phyloP scores from a whole-genome alignment of 148 eudicot genomes.

The Vaccinium myrtillus region DNA sequence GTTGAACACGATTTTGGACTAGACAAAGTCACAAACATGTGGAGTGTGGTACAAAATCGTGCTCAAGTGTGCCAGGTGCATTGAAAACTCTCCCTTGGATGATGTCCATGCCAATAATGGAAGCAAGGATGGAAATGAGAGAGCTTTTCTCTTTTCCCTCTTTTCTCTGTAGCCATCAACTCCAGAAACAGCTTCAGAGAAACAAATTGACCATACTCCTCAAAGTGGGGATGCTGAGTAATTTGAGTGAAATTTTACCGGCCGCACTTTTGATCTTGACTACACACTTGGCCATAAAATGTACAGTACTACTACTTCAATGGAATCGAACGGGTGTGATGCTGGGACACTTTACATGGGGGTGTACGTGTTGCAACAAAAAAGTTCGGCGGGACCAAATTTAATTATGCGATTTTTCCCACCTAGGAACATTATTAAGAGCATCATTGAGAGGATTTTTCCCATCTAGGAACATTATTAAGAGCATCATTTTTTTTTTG shows the following conservation, averaged over 20 bases:
- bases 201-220: not conserved
- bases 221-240: not conserved
- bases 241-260: not conserved
- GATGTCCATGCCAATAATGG: not conserved
- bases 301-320: not conserved
- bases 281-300: not conserved
- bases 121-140: not conserved
- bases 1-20: too few relatives aligned
- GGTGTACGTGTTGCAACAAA: not conserved
- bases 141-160: not conserved
- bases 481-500: too few relatives aligned
- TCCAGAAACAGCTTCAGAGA: not conserved
- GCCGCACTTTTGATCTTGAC: not conserved
- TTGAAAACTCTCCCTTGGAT: not conserved
- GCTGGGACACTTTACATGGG: not conserved
- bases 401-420: not conserved
- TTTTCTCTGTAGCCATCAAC: not conserved
- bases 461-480: too few relatives aligned
- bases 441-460: not conserved
- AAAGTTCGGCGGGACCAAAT: not conserved
- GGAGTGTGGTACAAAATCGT: too few relatives aligned
- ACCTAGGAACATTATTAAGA: too few relatives aligned
- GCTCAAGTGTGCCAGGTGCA: too few relatives aligned
- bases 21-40: too few relatives aligned
- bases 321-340: not conserved